Evolutionary conservation across 768 basidiomycete species (phyloP), one percentile per base, ranked within the genome.

Genomic region (Boletellus ananas): DNA sequence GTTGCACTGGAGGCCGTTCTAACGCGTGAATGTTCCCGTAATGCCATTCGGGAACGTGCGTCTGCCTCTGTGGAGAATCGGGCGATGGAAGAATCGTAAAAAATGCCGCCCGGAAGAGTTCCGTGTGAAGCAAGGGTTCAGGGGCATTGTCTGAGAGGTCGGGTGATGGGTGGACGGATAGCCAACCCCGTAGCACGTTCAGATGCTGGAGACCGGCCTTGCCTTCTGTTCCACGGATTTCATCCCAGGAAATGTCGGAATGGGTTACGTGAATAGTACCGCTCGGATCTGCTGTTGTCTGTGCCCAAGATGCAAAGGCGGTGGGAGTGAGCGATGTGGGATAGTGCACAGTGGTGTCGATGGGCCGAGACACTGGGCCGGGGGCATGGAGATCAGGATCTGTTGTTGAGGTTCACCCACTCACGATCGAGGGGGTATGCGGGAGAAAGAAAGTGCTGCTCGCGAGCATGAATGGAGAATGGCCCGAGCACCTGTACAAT

Each of bases 171-270:
- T 74, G 67, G n/a, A 93, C 52, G 1, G 77, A 83, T 5, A 94
- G 51, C 10, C 76, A 78, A 1, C 86, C 79, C 33, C 79, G 82
- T 16, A 94, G 73, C 25, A 92, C 69, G 8, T 79, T 75, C 58
- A 92, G 83, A 58, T 91, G 87, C 65, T 95, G 92, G n/a, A 94
- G 69, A 20, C 81, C 84, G 18, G 91, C 85, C 92, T 92, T 94
- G 13, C 92, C 92, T 67, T 91, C 87, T 2, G 85, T 84, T 25
- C 76, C 72, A 12, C 90, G 83, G 46, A 94, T 73, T 42, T 76
- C 73, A 27, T 77, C 66, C 92, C 64, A 80, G 79, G 85, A 77
- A 50, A 87, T 74, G 38, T 76, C 51, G 5, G 84, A 86, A 55
- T 86, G 85, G 0, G 81, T 78, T 16, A 90, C 67, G n/a, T 70